Conservation (phyloP, 148 eudicot genomes). For the Dysphania ambrosioides region DNA sequence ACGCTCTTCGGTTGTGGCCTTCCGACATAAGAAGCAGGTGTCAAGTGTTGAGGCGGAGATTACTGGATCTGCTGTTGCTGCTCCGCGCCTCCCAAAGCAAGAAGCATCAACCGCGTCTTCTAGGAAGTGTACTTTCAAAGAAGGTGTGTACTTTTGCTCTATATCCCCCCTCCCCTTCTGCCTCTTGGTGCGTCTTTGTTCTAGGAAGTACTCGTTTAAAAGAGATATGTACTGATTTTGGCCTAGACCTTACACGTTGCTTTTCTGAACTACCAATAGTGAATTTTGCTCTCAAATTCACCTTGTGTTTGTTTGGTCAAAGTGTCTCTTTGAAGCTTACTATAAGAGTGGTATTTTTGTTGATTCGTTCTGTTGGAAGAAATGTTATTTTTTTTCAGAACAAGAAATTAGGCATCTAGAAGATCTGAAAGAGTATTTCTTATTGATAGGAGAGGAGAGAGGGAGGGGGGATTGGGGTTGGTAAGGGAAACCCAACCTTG, state of each 20-base stretch:
- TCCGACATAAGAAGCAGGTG: conserved; percentile 64
- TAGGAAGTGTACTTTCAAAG: conserved; percentile 62
- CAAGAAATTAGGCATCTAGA: no score
- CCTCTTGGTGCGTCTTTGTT: background rate
- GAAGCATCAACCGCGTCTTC: conserved; percentile 93
- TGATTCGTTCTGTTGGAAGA: no score
- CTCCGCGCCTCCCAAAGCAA: conserved; percentile 72
- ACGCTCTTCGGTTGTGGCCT: conserved; percentile 49
- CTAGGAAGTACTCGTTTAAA: no score
- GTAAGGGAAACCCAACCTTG: no score
- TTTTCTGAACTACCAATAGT: background rate
- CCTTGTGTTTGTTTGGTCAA: no score
- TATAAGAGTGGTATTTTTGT: no score
- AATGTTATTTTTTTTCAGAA: no score
- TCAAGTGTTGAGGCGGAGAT: conserved; percentile 88
- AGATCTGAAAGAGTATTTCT: no score
- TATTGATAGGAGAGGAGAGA: no score
- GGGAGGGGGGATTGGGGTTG: no score
- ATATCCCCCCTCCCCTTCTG: background rate
- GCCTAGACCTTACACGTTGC: background rate
- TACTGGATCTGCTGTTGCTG: conserved; percentile 58
- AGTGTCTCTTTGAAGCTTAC: no score
- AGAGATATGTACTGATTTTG: no score
- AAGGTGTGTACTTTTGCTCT: conserved; percentile 43
- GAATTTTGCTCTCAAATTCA: background rate